Base-by-base conservation (phyloP, 2,329 filamentous ascomycete genomes). In the Penicillium psychrosexuale region DNA sequence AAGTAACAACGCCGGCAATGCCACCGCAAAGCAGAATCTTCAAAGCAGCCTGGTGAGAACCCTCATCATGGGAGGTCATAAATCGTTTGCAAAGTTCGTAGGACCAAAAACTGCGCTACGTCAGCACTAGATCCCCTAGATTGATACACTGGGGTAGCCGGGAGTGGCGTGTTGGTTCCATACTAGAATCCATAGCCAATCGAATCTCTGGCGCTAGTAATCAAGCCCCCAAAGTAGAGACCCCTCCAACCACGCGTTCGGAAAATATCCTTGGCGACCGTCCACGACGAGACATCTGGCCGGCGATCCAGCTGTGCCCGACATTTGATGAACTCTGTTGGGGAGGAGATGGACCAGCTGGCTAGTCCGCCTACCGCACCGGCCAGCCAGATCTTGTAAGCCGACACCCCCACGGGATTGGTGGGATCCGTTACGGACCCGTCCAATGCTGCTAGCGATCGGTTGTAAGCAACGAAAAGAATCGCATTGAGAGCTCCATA, bases 141-240 rank as follows among this genome's bases (percentile, higher is more conserved):
- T 53, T 61, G 43, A 59, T 52, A 38, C 49, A 38, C 33, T 33
- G 52, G 52, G 57, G 36, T 39, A 55, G 51, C 43, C 17, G 53
- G 59, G 53, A 48, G 40, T 59, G 42, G 46, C 34, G 40, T 30
- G 50, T 42, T 9, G 30, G 40, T 42, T 51, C 67, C 80, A 66
- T 78, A 85, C 82, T 97, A 97, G 72, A 97, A 97, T 0, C 92
- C 93, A 74, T 97, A 97, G n/a, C 93, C 93, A 52, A 97, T 83
- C 55, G 88, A 87, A 73, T 97, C 93, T 47, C 93, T 82, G 38
- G 93, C 69, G 50, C 88, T 90, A 0, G 93, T 97, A 15, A 97
- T 84, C 0, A 77, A 79, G 19, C 93, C 93, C 19, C 91, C 93
- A 58, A 86, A 82, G 69, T 96, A 97, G 22, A 97, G 73, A 0